Conservation (phyloP, 306 rosid species). For the Begonia fuchsioides region DNA sequence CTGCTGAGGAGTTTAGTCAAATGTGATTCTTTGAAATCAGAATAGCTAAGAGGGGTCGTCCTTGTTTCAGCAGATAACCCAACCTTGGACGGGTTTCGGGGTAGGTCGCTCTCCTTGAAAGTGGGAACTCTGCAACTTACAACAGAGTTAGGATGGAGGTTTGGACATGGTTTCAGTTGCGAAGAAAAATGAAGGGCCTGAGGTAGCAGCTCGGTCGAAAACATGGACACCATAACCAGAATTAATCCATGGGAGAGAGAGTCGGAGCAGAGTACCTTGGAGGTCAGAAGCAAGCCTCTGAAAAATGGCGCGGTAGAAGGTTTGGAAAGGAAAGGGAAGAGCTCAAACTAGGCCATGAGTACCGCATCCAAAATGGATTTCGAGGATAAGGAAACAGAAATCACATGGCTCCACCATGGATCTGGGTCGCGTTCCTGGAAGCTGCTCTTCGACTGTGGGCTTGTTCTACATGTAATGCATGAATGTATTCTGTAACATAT, state of each 20-base stretch:
- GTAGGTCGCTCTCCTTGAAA: conserved; percentile 13
- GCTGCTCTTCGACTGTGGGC: too few relatives aligned
- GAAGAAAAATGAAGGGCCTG: conserved; percentile 23
- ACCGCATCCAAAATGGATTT: not conserved
- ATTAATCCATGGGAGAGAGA: not conserved
- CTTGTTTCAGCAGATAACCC: conserved; percentile 20
- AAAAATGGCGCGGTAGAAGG: not conserved
- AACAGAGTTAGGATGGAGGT: conserved; percentile 13
- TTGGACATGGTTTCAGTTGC: conserved; percentile 19
- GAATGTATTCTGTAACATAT: too few relatives aligned
- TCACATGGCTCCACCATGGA: too few relatives aligned
- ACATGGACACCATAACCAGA: conserved; percentile 25
- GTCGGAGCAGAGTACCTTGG: not conserved
- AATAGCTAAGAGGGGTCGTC: conserved; percentile 11
- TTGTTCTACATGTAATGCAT: too few relatives aligned
- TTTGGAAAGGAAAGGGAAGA: not conserved
- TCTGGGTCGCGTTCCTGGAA: too few relatives aligned
- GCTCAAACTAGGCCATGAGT: not conserved
- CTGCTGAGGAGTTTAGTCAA: conserved; percentile 40
- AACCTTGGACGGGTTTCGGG: conserved; percentile 15
- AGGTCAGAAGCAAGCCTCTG: not conserved
- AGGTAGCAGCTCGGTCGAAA: conserved; percentile 48
- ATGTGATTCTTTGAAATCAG: conserved; percentile 36
- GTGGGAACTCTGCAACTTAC: conserved; percentile 21
- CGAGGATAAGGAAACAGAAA: not conserved